phyloP scores from a whole-genome alignment of 768 basidiomycete species.

The Leccinum uliginosum region DNA sequence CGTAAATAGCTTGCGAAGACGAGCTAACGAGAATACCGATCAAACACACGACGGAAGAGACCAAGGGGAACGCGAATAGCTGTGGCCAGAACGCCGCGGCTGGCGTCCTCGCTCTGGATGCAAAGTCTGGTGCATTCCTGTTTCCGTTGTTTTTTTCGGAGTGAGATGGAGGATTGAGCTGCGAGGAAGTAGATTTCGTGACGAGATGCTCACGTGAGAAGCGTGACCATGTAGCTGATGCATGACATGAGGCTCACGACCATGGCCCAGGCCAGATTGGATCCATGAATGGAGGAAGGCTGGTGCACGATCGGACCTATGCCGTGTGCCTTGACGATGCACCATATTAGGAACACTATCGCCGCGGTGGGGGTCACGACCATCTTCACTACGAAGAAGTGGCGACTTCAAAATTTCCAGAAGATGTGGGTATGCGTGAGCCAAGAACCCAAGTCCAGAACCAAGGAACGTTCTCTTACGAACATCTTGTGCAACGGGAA shows the following conservation, averaged over 20 bases:
- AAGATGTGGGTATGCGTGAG: constrained; percentile 5
- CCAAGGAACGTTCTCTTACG: constrained; percentile 22
- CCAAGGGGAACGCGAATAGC: constrained; percentile 64
- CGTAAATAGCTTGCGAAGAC: constrained; percentile 70
- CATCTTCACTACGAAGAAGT: constrained; percentile 78
- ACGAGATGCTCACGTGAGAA: constrained; percentile 52
- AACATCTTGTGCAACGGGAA: constrained; percentile 80
- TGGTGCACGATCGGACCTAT: constrained; percentile 72
- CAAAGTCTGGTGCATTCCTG: constrained; percentile 75
- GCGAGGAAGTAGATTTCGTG: not conserved
- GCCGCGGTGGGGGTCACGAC: constrained; percentile 68
- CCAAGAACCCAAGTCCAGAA: not conserved
- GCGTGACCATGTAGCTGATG: constrained; percentile 76
- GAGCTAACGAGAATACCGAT: constrained; percentile 81
- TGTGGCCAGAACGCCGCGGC: constrained; percentile 62
- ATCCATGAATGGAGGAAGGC: constrained; percentile 59
- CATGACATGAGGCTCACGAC: constrained; percentile 68
- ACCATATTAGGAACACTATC: constrained; percentile 73
- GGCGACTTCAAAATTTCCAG: constrained; percentile 42
- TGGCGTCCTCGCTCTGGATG: constrained; percentile 55
- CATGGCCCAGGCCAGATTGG: constrained; percentile 73
- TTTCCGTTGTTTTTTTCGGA: constrained; percentile 1
- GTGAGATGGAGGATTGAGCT: constrained; percentile 11
- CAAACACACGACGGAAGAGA: constrained; percentile 72
- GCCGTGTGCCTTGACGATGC: constrained; percentile 71